Evolutionary conservation across 805 yeast genomes (phyloP).

Genomic region (Kregervanrija fluxuum): DNA sequence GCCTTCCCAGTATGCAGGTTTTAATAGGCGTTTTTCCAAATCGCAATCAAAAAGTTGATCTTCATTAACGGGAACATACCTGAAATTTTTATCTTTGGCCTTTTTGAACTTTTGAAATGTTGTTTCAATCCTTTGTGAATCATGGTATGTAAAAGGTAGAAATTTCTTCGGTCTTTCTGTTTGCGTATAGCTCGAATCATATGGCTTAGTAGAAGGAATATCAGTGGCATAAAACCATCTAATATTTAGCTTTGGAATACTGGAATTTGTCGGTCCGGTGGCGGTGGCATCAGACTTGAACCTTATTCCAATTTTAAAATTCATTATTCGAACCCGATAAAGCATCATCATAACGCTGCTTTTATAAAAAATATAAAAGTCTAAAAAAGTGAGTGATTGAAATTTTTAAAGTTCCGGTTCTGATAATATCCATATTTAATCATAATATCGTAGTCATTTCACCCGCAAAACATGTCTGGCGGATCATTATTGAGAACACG

Average conservation of each 20-base stretch:
- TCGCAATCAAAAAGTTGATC: slow-evolving; percentile 76
- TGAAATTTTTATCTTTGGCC: slow-evolving; percentile 3
- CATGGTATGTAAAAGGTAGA: slow-evolving; percentile 57
- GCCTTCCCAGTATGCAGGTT: slow-evolving; percentile 85
- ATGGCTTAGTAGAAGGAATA: slow-evolving; percentile 63
- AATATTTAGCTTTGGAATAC: slow-evolving; percentile 5
- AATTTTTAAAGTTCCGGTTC: no score
- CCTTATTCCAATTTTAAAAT: no score
- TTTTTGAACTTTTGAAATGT: slow-evolving; percentile 28
- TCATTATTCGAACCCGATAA: no score
- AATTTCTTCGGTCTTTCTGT: slow-evolving; percentile 49
- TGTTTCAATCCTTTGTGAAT: slow-evolving; percentile 54
- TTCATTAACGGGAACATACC: slow-evolving; percentile 59
- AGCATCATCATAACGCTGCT: no score
- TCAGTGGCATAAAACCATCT: slow-evolving; percentile 86
- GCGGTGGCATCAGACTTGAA: no score
- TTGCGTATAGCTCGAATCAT: slow-evolving; percentile 45
- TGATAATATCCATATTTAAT: no score
- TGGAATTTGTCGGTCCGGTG: no score
- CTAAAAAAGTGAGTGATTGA: no score
- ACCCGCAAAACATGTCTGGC: no score
- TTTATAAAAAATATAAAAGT: no score
- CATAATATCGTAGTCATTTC: no score
- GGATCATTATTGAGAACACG: no score
- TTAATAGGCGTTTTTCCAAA: slow-evolving; percentile 41